Evolutionary conservation across 1,139 yeast species (phyloP), one percentile per base, ranked within the genome.

Genomic region (Saccharomyces pastorianus): DNA sequence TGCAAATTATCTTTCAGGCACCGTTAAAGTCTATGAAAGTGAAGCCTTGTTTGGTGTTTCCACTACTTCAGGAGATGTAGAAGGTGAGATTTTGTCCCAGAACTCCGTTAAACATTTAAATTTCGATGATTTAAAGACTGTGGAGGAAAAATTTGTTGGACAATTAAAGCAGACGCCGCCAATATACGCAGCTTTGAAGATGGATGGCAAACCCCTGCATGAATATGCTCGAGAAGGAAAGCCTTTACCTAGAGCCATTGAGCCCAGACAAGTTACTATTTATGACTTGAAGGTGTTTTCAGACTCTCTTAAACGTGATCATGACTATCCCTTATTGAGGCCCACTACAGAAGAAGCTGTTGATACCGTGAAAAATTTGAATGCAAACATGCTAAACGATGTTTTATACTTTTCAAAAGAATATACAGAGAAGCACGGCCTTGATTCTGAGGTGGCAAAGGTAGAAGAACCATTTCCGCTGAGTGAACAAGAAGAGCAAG

Each of bases 21-120:
- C 91, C 49, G 81, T 76, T 26, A 86, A 93, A 67, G 81, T 83
- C 0, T 95, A 95, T 69, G 88, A 85, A 58, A 84, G 96, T 14
- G 82, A 82, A 55, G 97, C 96, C 0, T 72, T 93, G 48, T 77
- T 95, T 63, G 99, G 99, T 8, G 83, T 85, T 3, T 81, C 95
- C 2, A 95, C 99, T 1, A 90, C 96, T 0, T 88, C 98, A 0
- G 96, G 96, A 27, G 99, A 95, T 66, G 78, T 85, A 0, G 96
- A 91, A 64, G 99, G 99, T 11, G 88, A 87, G 56, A 76, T 90
- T 2, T 65, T 91, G 28, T 74, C 84, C 17, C 77, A 77, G 59
- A 83, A 80, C 38, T 77, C 80, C 8, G 76, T 80, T 2, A 75
- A 73, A 7, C 90, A 85, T 62, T 71, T 93, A 48, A 80, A 84